Evolutionary conservation across 2,329 filamentous ascomycete species (phyloP).

Genomic region (Metarhizium brunneum): DNA sequence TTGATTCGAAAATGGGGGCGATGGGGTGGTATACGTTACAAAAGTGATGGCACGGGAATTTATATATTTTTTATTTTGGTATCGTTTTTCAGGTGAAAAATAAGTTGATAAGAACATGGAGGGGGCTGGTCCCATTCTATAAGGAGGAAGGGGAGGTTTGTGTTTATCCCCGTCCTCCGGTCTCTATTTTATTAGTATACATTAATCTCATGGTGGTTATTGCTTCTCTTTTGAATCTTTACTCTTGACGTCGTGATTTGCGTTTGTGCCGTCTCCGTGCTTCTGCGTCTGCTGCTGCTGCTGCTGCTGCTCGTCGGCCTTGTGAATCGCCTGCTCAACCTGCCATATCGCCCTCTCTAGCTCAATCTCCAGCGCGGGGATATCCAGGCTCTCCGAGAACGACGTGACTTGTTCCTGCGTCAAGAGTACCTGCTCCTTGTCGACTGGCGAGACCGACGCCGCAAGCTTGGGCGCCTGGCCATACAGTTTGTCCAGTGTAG

Average conservation of each 20-base stretch:
- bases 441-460: conserved; percentile 6
- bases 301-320: conserved; percentile 17
- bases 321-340: conserved; percentile 44
- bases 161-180: neutral
- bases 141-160: neutral
- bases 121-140: neutral
- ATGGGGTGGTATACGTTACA: too few relatives aligned
- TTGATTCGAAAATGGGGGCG: neutral
- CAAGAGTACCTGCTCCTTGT: conserved; percentile 31
- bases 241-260: neutral
- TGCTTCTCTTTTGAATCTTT: neutral
- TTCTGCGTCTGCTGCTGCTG: conserved; percentile 2
- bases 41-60: too few relatives aligned
- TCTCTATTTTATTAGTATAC: conserved; percentile 2
- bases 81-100: too few relatives aligned
- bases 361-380: conserved; percentile 63
- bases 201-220: conserved; percentile 7
- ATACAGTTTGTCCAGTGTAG: conserved; percentile 68
- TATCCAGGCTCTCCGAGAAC: conserved; percentile 51
- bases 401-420: conserved; percentile 43
- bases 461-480: conserved; percentile 28
- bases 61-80: too few relatives aligned
- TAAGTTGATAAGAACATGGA: too few relatives aligned
- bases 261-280: neutral
- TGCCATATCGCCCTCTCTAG: conserved; percentile 70